Conservation (phyloP, 805 yeast genomes). For the Sungouiozyma ichnusensis region DNA sequence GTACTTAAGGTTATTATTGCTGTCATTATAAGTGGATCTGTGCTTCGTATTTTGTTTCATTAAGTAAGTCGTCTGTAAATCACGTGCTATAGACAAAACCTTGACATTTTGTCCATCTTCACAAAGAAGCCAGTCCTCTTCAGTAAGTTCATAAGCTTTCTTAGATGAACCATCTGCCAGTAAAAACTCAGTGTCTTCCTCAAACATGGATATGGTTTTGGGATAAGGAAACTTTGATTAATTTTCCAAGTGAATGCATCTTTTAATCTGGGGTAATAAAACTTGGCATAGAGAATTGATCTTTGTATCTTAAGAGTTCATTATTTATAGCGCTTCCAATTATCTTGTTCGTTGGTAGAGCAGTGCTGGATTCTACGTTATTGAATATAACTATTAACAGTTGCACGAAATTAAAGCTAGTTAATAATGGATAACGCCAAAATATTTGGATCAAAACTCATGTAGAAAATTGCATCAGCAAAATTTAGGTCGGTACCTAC, state of each 20-base stretch:
- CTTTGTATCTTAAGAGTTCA: background rate
- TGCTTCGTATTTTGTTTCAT: constrained; percentile 27
- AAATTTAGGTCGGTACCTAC: background rate
- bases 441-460: background rate
- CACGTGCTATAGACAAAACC: constrained; percentile 35
- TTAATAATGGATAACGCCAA: background rate
- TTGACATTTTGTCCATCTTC: constrained; percentile 33
- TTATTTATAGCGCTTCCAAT: background rate
- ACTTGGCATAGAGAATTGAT: no score
- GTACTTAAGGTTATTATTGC: constrained; percentile 10
- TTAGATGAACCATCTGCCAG: constrained; percentile 34
- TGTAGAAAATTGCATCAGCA: background rate
- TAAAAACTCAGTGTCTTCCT: constrained; percentile 32
- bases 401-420: background rate
- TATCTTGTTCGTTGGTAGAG: no score
- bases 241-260: background rate
- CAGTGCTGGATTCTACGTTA: no score
- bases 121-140: constrained; percentile 35
- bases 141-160: constrained; percentile 27
- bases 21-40: constrained; percentile 4
- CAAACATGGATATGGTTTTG: constrained; percentile 14
- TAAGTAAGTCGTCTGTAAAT: constrained; percentile 34
- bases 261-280: no score
- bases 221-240: background rate
- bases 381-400: no score